Evolutionary conservation across 106 monocot genomes (phyloP).

Genomic region (Allium fistulosum): DNA sequence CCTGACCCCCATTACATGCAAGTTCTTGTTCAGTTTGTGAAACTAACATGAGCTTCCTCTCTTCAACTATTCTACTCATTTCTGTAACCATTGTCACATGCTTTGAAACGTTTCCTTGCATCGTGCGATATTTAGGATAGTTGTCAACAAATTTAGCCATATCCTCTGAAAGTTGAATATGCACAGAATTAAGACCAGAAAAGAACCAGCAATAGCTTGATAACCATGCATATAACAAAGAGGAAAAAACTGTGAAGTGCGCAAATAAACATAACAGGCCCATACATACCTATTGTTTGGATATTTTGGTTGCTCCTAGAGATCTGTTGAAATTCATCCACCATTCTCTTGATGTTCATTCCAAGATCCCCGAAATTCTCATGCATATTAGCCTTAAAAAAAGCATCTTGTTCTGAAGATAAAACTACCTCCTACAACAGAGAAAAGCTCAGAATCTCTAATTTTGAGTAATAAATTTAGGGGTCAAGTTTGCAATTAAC

Average conservation of each 20-base stretch:
- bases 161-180: conserved; percentile 52
- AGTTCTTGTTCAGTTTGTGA: conserved; percentile 98
- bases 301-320: conserved; percentile 96
- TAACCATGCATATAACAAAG: too few species aligned
- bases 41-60: conserved; percentile 89
- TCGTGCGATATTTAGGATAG: conserved; percentile 93
- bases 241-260: too few species aligned
- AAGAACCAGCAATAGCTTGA: background rate
- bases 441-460: background rate
- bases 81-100: conserved; percentile 96
- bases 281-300: conserved; percentile 74
- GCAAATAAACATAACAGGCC: background rate
- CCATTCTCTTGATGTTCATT: conserved; percentile 98
- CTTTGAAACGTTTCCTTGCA: conserved; percentile 99
- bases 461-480: too few species aligned
- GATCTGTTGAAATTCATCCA: conserved; percentile 98
- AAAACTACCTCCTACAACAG: conserved; percentile 80
- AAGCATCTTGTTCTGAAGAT: conserved; percentile 92
- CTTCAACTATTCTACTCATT: conserved; percentile 91
- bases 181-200: background rate
- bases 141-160: conserved; percentile 98
- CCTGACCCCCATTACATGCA: conserved; percentile 97
- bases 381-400: conserved; percentile 90
- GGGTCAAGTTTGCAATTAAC: conserved; percentile 14
- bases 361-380: conserved; percentile 99